Evolutionary conservation across 805 yeast species (phyloP).

Genomic region (Priceomyces castillae): DNA sequence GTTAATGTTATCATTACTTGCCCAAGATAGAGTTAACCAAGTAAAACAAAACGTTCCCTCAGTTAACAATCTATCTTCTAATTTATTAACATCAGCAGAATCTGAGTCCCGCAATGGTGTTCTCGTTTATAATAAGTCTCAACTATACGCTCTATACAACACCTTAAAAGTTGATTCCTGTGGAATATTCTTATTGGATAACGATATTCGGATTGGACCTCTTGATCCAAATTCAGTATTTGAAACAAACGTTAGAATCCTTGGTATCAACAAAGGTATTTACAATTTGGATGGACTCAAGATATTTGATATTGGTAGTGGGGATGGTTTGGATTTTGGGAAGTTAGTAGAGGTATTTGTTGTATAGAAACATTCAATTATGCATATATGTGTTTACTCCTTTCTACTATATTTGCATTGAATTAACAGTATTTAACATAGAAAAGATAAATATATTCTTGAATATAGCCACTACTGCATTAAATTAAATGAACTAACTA

Average conservation of each 20-base stretch:
- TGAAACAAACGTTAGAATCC: conserved; percentile 58
- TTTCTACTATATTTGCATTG: neutral
- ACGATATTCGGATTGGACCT: conserved; percentile 63
- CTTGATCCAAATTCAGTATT: conserved; percentile 59
- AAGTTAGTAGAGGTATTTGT: conserved; percentile 68
- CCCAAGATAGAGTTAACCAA: conserved; percentile 21
- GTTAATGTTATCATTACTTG: conserved; percentile 50
- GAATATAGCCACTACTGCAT: too few species aligned
- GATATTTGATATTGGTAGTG: conserved; percentile 58
- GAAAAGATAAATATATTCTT: too few species aligned
- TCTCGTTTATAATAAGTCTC: conserved; percentile 20
- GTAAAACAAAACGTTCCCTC: conserved; percentile 6
- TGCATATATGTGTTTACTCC: neutral
- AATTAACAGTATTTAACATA: neutral
- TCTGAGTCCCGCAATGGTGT: conserved; percentile 11
- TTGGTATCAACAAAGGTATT: conserved; percentile 65
- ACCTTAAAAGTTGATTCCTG: conserved; percentile 38
- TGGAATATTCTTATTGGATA: conserved; percentile 63
- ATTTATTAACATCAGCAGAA: conserved; percentile 12
- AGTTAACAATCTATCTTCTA: conserved; percentile 16
- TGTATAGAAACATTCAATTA: conserved; percentile 11
- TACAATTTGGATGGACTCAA: conserved; percentile 63
- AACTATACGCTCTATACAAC: conserved; percentile 32
- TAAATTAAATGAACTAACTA: too few species aligned
- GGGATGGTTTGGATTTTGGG: conserved; percentile 71